These are phyloP conservation scores for Iberis pinnata DNA, from an alignment of 345 rosid species.

Conservation along the genomic window DNA sequence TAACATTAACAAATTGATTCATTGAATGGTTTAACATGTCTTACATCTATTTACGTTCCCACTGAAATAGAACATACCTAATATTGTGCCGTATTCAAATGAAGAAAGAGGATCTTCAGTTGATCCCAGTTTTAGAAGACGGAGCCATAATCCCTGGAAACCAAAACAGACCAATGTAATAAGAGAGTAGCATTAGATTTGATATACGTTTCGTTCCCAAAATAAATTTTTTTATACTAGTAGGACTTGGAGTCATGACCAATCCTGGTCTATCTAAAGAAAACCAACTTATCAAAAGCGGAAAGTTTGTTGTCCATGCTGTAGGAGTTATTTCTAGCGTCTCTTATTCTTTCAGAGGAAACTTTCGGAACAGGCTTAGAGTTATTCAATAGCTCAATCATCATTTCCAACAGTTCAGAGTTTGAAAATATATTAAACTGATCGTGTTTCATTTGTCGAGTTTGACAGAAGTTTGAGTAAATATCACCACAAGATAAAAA, in stretches of 20 bases:
- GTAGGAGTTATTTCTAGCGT: neutral
- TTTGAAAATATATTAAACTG: neutral
- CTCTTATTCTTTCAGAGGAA: neutral
- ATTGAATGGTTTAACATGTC: slow-evolving; percentile 1
- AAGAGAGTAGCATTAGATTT: slow-evolving; percentile 13
- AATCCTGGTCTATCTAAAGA: neutral
- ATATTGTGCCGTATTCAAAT: slow-evolving; percentile 94
- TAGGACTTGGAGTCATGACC: slow-evolving; percentile 9
- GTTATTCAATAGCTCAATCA: neutral
- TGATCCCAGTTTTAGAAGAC: slow-evolving; percentile 82
- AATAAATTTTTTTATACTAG: neutral
- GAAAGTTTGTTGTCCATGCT: no score
- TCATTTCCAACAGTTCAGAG: neutral
- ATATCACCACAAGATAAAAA: slow-evolving; percentile 1
- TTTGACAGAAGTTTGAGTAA: slow-evolving; percentile 15
- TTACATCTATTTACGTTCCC: slow-evolving; percentile 13
- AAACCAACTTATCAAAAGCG: no score
- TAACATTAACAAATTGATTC: slow-evolving; percentile 10
- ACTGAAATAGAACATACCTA: slow-evolving; percentile 50
- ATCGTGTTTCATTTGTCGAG: slow-evolving; percentile 1
- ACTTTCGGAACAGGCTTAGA: neutral
- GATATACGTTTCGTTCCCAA: neutral
- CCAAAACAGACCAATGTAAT: slow-evolving; percentile 17
- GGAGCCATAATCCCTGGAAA: slow-evolving; percentile 87
- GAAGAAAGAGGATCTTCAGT: slow-evolving; percentile 98